A percentile compares a stretch with the other conserved stretches of the same genome.
phyloP scores from a whole-genome alignment of 2,329 filamentous ascomycete species.

The Trichoderma pleuroti region DNA sequence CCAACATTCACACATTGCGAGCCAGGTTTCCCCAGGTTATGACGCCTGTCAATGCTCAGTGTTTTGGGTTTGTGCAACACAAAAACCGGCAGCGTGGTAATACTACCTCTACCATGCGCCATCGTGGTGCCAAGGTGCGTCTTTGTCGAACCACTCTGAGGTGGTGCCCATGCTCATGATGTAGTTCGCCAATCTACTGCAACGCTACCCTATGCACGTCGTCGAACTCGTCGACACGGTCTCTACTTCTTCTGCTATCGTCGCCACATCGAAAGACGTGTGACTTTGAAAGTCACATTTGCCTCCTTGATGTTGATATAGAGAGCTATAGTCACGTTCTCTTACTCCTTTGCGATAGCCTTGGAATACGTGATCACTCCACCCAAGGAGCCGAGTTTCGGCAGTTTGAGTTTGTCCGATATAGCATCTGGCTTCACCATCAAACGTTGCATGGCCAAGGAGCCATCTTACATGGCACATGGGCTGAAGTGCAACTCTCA shows the following conservation, averaged over 20 bases:
- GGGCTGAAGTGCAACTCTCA: not conserved
- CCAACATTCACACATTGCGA: not conserved
- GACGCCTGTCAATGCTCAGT: not conserved
- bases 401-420: not conserved
- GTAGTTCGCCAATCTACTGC: slow-evolving; percentile 2
- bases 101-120: slow-evolving; percentile 1
- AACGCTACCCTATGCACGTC: not conserved
- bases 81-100: not conserved
- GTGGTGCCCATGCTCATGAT: not conserved
- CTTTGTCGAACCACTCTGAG: not conserved
- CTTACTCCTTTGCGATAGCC: not conserved
- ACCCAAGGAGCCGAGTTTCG: not conserved
- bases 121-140: not conserved
- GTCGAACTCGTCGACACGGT: not conserved
- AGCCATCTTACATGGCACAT: not conserved
- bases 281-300: not conserved
- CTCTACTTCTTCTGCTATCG: not conserved
- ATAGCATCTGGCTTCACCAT: not conserved
- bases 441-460: not conserved
- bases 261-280: not conserved
- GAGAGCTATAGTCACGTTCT: not conserved
- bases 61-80: not conserved
- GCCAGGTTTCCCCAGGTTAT: slow-evolving; percentile 4
- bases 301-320: not conserved
- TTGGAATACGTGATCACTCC: not conserved